These are phyloP conservation scores for Trichosporon inkin DNA, from an alignment of 1,284 basidiomycete genomes.

Conservation along the genomic window DNA sequence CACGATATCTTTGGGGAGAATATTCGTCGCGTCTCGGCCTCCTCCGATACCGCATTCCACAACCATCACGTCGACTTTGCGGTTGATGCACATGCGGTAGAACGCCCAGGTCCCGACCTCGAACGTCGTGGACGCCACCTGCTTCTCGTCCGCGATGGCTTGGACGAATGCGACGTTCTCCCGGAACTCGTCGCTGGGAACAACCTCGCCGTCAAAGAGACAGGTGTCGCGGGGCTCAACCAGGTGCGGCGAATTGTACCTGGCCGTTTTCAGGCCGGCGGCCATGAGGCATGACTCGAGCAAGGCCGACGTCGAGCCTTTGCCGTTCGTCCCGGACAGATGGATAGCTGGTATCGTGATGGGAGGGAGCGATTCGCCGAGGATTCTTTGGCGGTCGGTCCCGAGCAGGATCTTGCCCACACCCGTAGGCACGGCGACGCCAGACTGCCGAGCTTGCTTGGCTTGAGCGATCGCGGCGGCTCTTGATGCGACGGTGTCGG, in stretches of 20 bases:
- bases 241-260: constrained; percentile 93
- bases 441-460: not conserved
- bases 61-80: constrained; percentile 69
- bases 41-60: constrained; percentile 97
- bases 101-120: constrained; percentile 80
- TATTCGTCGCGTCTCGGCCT: constrained; percentile 86
- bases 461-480: not conserved
- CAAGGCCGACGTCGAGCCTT: constrained; percentile 84
- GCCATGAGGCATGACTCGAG: constrained; percentile 68
- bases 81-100: constrained; percentile 44
- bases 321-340: constrained; percentile 94
- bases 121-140: constrained; percentile 66
- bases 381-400: constrained; percentile 62
- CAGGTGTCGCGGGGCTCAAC: constrained; percentile 75
- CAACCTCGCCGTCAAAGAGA: constrained; percentile 60
- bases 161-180: constrained; percentile 22
- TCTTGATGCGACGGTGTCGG: constrained; percentile 1
- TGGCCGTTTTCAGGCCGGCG: constrained; percentile 63
- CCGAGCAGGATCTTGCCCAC: constrained; percentile 64
- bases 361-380: constrained; percentile 61
- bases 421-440: constrained; percentile 14
- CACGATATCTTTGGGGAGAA: constrained; percentile 65
- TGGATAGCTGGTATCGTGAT: constrained; percentile 82
- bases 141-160: constrained; percentile 57
- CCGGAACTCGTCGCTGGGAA: constrained; percentile 57